Percentiles rank a stretch among this genome's conserved stretches.
Conservation (phyloP, 257 asterid genomes). For the Paraleonurus japonicus region DNA sequence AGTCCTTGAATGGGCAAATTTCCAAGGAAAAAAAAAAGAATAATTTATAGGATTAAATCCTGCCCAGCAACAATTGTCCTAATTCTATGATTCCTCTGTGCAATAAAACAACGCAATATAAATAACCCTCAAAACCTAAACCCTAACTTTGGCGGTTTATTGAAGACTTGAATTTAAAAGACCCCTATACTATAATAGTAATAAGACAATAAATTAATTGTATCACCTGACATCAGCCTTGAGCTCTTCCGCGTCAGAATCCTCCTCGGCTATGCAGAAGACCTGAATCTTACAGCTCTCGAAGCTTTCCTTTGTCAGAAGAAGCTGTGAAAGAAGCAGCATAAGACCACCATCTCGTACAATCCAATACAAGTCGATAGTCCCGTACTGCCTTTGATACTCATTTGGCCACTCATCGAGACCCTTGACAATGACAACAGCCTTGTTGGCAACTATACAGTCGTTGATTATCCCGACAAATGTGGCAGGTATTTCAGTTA, state of each 20-base stretch:
- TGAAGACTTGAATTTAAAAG: neutral
- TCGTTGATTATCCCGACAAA: constrained; percentile 91
- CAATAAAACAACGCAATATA: neutral
- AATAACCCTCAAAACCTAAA: neutral
- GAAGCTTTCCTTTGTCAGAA: constrained; percentile 83
- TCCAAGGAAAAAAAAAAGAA: neutral
- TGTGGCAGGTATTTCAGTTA: constrained; percentile 81
- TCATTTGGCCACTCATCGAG: constrained; percentile 99
- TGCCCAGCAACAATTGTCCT: neutral
- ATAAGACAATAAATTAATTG: neutral
- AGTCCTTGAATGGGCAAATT: too few species aligned
- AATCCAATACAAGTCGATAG: constrained; percentile 93
- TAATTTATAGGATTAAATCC: neutral
- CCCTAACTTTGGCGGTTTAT: neutral
- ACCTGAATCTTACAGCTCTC: constrained; percentile 98
- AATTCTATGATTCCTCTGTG: neutral
- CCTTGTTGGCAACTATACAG: constrained; percentile 96
- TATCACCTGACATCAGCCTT: constrained; percentile 59
- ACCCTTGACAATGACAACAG: constrained; percentile 93
- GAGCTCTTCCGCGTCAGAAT: constrained; percentile 88
- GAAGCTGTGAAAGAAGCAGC: constrained; percentile 97
- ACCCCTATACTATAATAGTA: neutral
- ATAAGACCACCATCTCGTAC: constrained; percentile 97
- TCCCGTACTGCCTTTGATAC: constrained; percentile 92
- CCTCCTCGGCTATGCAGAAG: constrained; percentile 96